Base-by-base conservation (phyloP, 1,284 basidiomycete genomes). In the Anthracocystis panici-leucophaei region DNA sequence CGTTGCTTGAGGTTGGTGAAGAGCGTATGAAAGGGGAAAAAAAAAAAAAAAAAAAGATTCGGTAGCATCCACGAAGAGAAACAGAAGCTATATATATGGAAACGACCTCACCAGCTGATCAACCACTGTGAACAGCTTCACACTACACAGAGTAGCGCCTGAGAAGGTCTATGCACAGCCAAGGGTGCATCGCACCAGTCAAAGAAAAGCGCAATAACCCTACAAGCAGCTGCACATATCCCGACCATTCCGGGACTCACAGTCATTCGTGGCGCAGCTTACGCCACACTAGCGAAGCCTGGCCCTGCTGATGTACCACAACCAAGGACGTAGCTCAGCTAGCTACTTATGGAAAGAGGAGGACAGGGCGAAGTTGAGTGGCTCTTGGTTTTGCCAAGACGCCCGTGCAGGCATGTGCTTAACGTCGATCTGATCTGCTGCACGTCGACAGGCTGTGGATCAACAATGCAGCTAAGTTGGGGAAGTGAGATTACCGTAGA, bases 241-340 rank as follows among this genome's bases (percentile, higher is more conserved):
- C n/a, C 18, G n/a, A 20, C 29, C 48, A 49, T 31, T 31, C 48
- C 48, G 31, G 48, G 3, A 38, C n/a, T 27, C 18, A 49, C n/a
- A 14, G 5, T 27, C 48, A 16, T 38, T 38, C 14, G 29, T n/a
- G 29, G 41, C 53, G 41, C 53, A 44, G 35, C 35, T 38, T 16
- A 5, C 35, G 35, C 35, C 12, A 38, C 35, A 12, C 35, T 38
- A 38, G 10, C 41, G 41, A 27, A 11, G 8, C 11, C 23, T 33
- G 14, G 31, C n/a, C n/a, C n/a, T 27, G 3, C 41, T 40, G 52
- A 60, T 51, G 48, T 49, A 60, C 42, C 64, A 20, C 57, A 40
- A 58, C 45, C 31, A 25, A 41, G 35, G 66, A 53, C 46, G 38
- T 49, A 58, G 31, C 66, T 68, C 51, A 50, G 5, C 20, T 38